phyloP scores from a whole-genome alignment of 1,139 yeast species.

The Blastobotrys raffinosifermentans region DNA sequence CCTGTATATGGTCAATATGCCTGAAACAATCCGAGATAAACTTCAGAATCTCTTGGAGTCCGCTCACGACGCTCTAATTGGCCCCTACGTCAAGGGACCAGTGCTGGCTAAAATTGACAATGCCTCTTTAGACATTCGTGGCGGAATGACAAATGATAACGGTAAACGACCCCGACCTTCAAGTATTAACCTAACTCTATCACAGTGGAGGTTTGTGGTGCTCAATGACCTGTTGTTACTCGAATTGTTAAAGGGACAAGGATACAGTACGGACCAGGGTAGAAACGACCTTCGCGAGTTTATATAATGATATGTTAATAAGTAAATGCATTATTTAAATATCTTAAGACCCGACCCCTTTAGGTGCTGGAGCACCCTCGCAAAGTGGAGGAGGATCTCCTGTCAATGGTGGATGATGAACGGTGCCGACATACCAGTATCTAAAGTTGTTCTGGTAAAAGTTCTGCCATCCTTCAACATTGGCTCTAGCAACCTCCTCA shows the following conservation, averaged over 20 bases:
- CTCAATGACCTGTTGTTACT: conserved; percentile 8
- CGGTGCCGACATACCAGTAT: conserved; percentile 64
- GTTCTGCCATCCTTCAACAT: conserved; percentile 45
- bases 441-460: conserved; percentile 43
- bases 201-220: conserved; percentile 18
- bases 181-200: conserved; percentile 11
- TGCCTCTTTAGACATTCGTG: conserved; percentile 9
- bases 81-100: neutral
- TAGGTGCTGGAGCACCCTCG: conserved; percentile 17
- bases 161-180: conserved; percentile 3
- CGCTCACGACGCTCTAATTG: too few species aligned
- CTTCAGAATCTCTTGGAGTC: too few species aligned
- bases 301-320: conserved; percentile 6
- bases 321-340: neutral
- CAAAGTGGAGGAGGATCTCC: conserved; percentile 38
- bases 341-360: conserved; percentile 3
- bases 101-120: conserved; percentile 7
- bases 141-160: conserved; percentile 1
- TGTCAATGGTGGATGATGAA: conserved; percentile 37
- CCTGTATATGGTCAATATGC: too few species aligned
- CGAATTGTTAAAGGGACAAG: conserved; percentile 16
- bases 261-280: conserved; percentile 12
- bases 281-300: conserved; percentile 13
- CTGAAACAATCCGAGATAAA: too few species aligned
- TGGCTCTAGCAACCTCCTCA: conserved; percentile 26